Evolutionary conservation across 2,329 filamentous ascomycete species (phyloP), one percentile per base, ranked within the genome.

Genomic region (Aspergillus fijiensis): DNA sequence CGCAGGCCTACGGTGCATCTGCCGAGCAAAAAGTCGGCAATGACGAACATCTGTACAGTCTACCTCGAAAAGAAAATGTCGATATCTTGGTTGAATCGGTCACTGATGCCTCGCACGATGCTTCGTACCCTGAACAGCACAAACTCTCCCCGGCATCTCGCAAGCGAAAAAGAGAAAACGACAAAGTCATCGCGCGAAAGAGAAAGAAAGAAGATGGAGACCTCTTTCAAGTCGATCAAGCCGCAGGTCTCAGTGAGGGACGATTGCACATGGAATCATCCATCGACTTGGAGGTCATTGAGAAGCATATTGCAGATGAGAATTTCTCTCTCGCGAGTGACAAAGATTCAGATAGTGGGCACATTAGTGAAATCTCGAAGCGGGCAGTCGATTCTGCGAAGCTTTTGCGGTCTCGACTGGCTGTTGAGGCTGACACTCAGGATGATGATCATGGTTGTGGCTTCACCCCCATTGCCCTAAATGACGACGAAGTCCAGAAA

Each of bases 181-280:
- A 88, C 42, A 84, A 90, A 21, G 85, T 90, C 60, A 84, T 85
- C 57, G 84, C 88, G 51, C 85, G 90, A 54, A 95, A 96, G 75
- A 87, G 91, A 52, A 89, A 89, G 68, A 94, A 92, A 79, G 92
- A 91, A 72, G 90, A 93, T 60, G 90, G 94, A 67, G 90, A 92
- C 67, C 81, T 94, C 5, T 92, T 92, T 70, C 87, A 85, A 14
- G 80, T 89, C 49, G 84, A 81, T 48, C 56, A 60, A 16, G 47
- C 10, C 5, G 27, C 11, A 25, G 52, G 9, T 19, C 9, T 47
- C 12, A 19, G 21, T 12, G 53, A 49, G 27, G 9, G 11, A 5
- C 52, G 19, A 16, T 14, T 35, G 27, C 23, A 16, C 9, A 25
- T 31, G 48, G n/a, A 29, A 27, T 49, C 53, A 11, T 31, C 52